phyloP scores from a whole-genome alignment of 495 filamentous ascomycete species.

The Hypoxylon rickii region DNA sequence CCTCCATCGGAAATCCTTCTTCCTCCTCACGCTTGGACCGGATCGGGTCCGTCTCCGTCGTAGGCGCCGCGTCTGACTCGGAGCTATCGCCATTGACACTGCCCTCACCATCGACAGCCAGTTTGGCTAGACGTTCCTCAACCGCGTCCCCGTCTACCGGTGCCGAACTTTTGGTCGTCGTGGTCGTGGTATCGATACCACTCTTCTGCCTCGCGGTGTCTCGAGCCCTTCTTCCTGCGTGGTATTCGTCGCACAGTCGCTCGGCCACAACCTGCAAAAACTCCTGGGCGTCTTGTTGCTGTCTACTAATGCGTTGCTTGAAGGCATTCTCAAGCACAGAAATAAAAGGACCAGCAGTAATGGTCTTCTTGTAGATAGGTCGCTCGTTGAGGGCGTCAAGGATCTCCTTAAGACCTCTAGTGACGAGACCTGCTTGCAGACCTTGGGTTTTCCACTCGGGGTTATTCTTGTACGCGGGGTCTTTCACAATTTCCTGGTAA shows the following conservation, averaged over 20 bases:
- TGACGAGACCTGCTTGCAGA: conserved; percentile 78
- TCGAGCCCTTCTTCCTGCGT: conserved; percentile 76
- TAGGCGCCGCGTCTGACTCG: conserved; percentile 22
- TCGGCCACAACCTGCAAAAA: conserved; percentile 94
- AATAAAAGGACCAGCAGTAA: conserved; percentile 82
- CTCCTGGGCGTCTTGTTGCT: conserved; percentile 99
- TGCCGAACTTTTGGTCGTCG: conserved; percentile 4
- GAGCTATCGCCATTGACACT: conserved; percentile 8
- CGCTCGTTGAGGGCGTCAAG: conserved; percentile 93
- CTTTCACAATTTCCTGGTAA: conserved; percentile 61
- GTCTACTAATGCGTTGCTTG: conserved; percentile 83
- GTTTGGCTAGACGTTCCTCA: conserved; percentile 27
- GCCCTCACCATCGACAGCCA: conserved; percentile 17
- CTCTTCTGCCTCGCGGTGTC: conserved; percentile 44
- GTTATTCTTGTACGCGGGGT: conserved; percentile 47
- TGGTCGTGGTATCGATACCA: background rate
- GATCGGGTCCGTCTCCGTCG: conserved; percentile 14
- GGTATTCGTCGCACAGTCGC: conserved; percentile 88
- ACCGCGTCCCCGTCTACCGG: conserved; percentile 30
- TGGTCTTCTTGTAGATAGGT: conserved; percentile 91
- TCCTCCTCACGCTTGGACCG: conserved; percentile 47
- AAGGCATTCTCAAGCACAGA: conserved; percentile 82
- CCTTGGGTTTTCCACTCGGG: conserved; percentile 72
- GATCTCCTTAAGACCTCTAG: conserved; percentile 87
- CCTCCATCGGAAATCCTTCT: conserved; percentile 84